These are phyloP conservation scores for Mycena leptocephala DNA, from an alignment of 768 basidiomycete genomes.

Conservation along the genomic window DNA sequence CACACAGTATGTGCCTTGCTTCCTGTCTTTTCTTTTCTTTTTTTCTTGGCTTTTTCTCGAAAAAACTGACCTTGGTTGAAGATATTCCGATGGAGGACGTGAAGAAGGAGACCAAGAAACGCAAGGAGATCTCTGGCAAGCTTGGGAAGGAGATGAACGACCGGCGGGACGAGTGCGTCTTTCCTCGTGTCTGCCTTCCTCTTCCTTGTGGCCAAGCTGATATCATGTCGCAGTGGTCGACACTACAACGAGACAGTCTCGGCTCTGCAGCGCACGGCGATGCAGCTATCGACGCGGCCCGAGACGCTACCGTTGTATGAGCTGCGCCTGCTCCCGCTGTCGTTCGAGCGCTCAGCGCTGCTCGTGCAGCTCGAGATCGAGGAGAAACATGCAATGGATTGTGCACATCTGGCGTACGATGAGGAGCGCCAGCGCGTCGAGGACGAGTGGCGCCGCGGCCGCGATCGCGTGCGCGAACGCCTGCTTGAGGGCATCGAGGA, in stretches of 20 bases:
- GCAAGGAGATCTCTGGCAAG: conserved; percentile 80
- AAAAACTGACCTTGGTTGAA: not conserved
- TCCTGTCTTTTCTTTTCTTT: not conserved
- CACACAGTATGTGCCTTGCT: conserved; percentile 21
- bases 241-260: conserved; percentile 77
- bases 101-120: conserved; percentile 73
- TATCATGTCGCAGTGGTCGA: conserved; percentile 63
- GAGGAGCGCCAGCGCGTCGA: conserved; percentile 88
- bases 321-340: conserved; percentile 80
- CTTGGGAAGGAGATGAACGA: conserved; percentile 83
- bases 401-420: conserved; percentile 79
- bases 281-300: conserved; percentile 79
- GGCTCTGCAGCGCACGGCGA: conserved; percentile 70
- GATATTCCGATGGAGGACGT: conserved; percentile 53
- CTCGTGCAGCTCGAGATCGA: conserved; percentile 78
- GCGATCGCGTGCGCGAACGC: conserved; percentile 83
- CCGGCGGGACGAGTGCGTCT: conserved; percentile 81
- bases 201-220: conserved; percentile 5
- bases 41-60: not conserved
- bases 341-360: conserved; percentile 84
- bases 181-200: not conserved
- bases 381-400: conserved; percentile 78
- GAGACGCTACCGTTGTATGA: conserved; percentile 77
- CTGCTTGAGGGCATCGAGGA: conserved; percentile 91
- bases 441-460: conserved; percentile 85